Conservation (phyloP, 2,329 filamentous ascomycete species). For the Phialophora verrucosa region DNA sequence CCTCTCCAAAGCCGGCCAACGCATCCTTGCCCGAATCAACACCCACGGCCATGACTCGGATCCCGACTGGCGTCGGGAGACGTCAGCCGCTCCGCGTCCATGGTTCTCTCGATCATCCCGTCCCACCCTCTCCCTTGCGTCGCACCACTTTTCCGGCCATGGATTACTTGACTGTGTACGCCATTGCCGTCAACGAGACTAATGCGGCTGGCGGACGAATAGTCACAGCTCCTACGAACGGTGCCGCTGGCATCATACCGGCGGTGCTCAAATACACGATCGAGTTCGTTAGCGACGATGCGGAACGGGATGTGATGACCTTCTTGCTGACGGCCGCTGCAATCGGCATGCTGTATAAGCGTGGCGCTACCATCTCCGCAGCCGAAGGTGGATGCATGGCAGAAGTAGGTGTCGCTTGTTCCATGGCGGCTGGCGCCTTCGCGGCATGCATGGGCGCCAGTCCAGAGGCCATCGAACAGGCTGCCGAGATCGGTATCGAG, state of each 20-base stretch:
- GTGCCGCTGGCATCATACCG: constrained; percentile 35
- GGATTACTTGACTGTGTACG: constrained; percentile 36
- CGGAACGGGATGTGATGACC: constrained; percentile 34
- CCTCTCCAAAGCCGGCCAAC: neutral
- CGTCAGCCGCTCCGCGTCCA: constrained; percentile 23
- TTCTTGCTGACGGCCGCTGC: constrained; percentile 35
- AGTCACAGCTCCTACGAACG: constrained; percentile 26
- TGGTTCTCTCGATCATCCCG: constrained; percentile 32
- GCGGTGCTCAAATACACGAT: constrained; percentile 36
- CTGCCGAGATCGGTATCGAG: constrained; percentile 37
- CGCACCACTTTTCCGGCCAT: constrained; percentile 32
- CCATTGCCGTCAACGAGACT: constrained; percentile 37
- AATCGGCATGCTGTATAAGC: constrained; percentile 36
- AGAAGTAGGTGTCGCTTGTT: constrained; percentile 37
- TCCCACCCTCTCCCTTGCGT: constrained; percentile 26
- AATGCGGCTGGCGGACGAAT: constrained; percentile 24
- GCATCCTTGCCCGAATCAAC: neutral
- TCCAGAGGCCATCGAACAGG: constrained; percentile 35
- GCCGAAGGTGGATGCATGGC: constrained; percentile 37
- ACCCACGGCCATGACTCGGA: neutral
- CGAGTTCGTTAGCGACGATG: constrained; percentile 36
- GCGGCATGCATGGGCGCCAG: constrained; percentile 36
- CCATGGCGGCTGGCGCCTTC: constrained; percentile 36
- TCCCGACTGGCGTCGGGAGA: constrained; percentile 8
- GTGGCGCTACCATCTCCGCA: constrained; percentile 36